Percentiles rank a stretch among this genome's conserved stretches.
phyloP scores from a whole-genome alignment of 2,329 filamentous ascomycete species.

The Coniochaeta sp. region DNA sequence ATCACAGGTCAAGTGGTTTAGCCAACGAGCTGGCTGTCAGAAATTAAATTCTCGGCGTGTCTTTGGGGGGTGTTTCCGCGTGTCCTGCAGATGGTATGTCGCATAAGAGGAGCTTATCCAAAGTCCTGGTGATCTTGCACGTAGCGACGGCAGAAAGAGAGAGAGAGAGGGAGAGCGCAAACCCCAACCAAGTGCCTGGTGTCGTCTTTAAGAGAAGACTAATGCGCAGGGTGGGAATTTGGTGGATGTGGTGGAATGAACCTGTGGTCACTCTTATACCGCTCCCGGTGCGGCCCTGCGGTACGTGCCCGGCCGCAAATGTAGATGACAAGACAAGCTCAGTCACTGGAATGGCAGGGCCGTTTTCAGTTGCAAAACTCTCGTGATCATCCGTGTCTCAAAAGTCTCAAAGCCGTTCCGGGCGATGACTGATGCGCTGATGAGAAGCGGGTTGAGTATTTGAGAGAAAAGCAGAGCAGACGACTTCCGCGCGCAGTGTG shows the following conservation, averaged over 20 bases:
- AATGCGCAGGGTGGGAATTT: neutral
- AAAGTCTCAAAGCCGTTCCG: neutral
- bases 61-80: neutral
- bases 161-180: neutral
- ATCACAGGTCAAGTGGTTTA: neutral
- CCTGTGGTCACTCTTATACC: neutral
- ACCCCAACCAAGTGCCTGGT: too few relatives aligned
- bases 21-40: neutral
- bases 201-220: too few relatives aligned
- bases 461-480: neutral
- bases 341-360: constrained; percentile 1
- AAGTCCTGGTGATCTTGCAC: neutral
- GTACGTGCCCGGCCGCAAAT: neutral
- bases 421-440: neutral
- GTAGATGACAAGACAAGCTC: neutral
- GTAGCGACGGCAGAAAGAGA: neutral
- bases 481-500: too few relatives aligned
- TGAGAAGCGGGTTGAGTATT: neutral
- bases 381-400: neutral
- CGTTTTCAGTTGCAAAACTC: neutral
- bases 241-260: neutral
- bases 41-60: neutral
- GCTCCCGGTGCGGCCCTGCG: neutral
- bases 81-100: neutral
- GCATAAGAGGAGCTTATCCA: neutral